Evolutionary conservation across 2,329 filamentous ascomycete genomes (phyloP), one percentile per base, ranked within the genome.

Genomic region (Trichoderma lentiforme): DNA sequence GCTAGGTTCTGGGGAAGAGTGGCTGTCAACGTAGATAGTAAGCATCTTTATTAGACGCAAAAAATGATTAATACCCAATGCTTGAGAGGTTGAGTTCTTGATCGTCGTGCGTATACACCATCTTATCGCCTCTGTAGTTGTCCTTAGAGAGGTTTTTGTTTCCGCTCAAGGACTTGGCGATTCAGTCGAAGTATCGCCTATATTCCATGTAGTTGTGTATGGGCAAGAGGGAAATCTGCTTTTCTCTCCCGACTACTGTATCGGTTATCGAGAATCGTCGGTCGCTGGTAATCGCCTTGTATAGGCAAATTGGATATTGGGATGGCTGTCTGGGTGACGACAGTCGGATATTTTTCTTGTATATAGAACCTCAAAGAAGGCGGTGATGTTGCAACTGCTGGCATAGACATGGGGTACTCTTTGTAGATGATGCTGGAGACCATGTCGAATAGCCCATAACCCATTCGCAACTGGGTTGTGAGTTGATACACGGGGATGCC

Each of bases 401-500:
- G 15, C 28, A n/a, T 58, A 58, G 15, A 32, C 56, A n/a, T 9
- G 9, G 4, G 56, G 4, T 1, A 58, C 26, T 4, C 56, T 8
- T 11, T 11, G 18, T 58, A 58, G 56, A 58, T 32, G 56, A 58
- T 30, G 26, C 8, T 11, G 14, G 26, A 32, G 15, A n/a, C 18
- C 8, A 30, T 30, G 1, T 58, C 18, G 8, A 21, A 58, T 3
- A 65, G 39, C 0, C 28, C 28, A 3, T 24, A 6, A 14, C 73
- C 74, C 74, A 76, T 77, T 0, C 77, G 77, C 1, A 76, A 47
- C 8, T 79, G 74, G 56, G 56, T 58, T n/a, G 26, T 64, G 0
- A 77, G 71, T 1, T 73, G 74, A 34, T 73, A 76, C 3, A 76
- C 64, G 0, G 75, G 74, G 57, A 71, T 70, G 3, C 75, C 75